These are phyloP conservation scores for Agaricus subrufescens DNA, from an alignment of 768 basidiomycete genomes.

Conservation along the genomic window DNA sequence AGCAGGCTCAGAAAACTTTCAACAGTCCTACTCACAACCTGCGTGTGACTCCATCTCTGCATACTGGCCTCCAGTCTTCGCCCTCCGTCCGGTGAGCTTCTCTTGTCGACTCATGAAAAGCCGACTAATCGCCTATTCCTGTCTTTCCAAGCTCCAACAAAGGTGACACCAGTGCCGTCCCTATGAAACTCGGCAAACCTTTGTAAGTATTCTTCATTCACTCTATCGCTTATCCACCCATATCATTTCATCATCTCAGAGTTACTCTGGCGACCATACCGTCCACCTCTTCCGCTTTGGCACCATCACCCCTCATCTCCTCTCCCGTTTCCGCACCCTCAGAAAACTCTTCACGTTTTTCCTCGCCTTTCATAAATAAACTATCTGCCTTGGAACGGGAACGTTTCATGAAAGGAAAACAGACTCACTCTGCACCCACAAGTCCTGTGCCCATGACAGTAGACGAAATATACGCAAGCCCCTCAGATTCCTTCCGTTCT, in stretches of 20 bases:
- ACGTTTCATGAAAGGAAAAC: slow-evolving; percentile 14
- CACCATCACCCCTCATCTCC: slow-evolving; percentile 17
- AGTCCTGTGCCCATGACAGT: slow-evolving; percentile 11
- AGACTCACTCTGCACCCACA: slow-evolving; percentile 7
- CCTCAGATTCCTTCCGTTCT: slow-evolving; percentile 11
- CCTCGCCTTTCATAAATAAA: slow-evolving; percentile 44
- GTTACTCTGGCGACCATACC: slow-evolving; percentile 2
- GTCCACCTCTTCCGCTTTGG: slow-evolving; percentile 18
- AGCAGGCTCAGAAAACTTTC: neutral
- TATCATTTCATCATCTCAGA: neutral
- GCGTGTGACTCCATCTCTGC: slow-evolving; percentile 10
- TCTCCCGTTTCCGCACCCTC: slow-evolving; percentile 24
- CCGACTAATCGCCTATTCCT: neutral
- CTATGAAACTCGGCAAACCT: neutral
- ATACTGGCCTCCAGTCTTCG: slow-evolving; percentile 10
- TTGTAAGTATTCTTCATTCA: neutral
- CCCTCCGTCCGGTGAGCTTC: slow-evolving; percentile 4
- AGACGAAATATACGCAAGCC: slow-evolving; percentile 22
- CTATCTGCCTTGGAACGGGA: slow-evolving; percentile 22
- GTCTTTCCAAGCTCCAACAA: neutral
- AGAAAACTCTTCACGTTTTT: slow-evolving; percentile 29
- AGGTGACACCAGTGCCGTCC: neutral
- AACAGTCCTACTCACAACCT: slow-evolving; percentile 19
- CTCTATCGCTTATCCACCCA: neutral
- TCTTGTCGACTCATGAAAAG: neutral